Percentiles rank a stretch among this genome's conserved stretches.
phyloP scores from a whole-genome alignment of 148 eudicot genomes.

The Silene uniflora region DNA sequence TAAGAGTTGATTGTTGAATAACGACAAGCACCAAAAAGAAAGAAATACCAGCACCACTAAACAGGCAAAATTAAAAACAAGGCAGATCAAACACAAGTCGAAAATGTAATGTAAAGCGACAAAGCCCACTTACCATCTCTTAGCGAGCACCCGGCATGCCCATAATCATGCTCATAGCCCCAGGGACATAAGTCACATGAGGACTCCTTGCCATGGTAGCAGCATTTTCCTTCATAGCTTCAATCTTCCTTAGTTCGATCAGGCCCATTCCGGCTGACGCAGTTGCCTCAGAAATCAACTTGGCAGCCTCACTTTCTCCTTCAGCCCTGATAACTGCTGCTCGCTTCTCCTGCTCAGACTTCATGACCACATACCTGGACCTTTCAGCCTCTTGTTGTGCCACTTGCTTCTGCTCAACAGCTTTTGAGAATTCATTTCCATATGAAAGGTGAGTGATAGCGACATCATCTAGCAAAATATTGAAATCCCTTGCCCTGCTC shows the following conservation, averaged over 20 bases:
- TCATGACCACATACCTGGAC: conserved; percentile 83
- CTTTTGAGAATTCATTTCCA: conserved; percentile 87
- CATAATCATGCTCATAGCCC: conserved; percentile 54
- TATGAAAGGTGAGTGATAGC: conserved; percentile 82
- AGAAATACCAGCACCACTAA: background rate
- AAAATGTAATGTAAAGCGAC: conserved; percentile 5
- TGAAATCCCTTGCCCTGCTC: conserved; percentile 76
- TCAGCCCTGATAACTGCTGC: conserved; percentile 96
- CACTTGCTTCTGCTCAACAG: conserved; percentile 98
- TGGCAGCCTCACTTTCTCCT: conserved; percentile 94
- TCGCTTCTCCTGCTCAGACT: conserved; percentile 92
- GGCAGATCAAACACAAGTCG: conserved; percentile 5
- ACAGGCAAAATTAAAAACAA: background rate
- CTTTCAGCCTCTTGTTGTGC: conserved; percentile 99
- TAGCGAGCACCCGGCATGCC: conserved; percentile 57
- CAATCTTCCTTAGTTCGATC: conserved; percentile 95
- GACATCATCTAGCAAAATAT: conserved; percentile 75
- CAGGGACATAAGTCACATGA: conserved; percentile 63
- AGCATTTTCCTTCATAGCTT: conserved; percentile 87
- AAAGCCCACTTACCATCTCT: conserved; percentile 29
- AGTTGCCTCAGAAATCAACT: conserved; percentile 93
- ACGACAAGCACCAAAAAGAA: background rate
- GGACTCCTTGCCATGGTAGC: conserved; percentile 57
- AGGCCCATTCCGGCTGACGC: conserved; percentile 76
- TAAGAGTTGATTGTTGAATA: background rate